These are phyloP conservation scores for Phaeomoniella chlamydospora DNA, from an alignment of 2,329 filamentous ascomycete genomes.

Conservation along the genomic window DNA sequence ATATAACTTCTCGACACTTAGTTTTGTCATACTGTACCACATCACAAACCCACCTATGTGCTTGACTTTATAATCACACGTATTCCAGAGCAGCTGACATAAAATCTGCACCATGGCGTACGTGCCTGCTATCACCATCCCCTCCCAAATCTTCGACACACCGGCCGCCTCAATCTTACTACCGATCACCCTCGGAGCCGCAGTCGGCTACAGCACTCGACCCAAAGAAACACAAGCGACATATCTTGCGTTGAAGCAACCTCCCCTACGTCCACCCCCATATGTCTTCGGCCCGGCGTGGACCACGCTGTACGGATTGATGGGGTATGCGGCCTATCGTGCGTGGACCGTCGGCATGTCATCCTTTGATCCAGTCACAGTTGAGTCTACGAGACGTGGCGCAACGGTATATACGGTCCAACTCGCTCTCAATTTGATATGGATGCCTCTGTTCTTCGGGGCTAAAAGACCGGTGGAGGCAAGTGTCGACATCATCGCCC, in stretches of 20 bases:
- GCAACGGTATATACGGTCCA: conserved; percentile 76
- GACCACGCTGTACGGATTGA: conserved; percentile 48
- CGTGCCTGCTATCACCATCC: conserved; percentile 64
- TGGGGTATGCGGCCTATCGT: conserved; percentile 81
- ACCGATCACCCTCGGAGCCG: conserved; percentile 57
- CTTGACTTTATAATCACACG: no score
- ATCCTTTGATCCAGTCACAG: conserved; percentile 40
- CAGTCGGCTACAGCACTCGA: conserved; percentile 53
- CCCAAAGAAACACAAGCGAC: conserved; percentile 17
- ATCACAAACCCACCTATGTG: no score
- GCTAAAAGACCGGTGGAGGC: conserved; percentile 59
- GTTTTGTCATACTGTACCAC: no score
- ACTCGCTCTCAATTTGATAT: conserved; percentile 69
- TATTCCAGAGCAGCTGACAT: no score
- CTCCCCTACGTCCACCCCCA: conserved; percentile 39
- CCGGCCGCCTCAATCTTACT: conserved; percentile 61
- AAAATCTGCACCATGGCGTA: conserved; percentile 55
- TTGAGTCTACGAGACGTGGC: conserved; percentile 47
- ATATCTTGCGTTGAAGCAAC: conserved; percentile 24
- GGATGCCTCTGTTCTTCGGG: conserved; percentile 91
- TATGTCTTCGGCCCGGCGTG: conserved; percentile 45
- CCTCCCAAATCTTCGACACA: conserved; percentile 54
- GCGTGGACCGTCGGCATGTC: conserved; percentile 51
- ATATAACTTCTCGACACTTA: no score
- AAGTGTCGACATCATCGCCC: conserved; percentile 56